Base-by-base conservation (phyloP, 2,329 filamentous ascomycete species). In the Juglanconis sp. region DNA sequence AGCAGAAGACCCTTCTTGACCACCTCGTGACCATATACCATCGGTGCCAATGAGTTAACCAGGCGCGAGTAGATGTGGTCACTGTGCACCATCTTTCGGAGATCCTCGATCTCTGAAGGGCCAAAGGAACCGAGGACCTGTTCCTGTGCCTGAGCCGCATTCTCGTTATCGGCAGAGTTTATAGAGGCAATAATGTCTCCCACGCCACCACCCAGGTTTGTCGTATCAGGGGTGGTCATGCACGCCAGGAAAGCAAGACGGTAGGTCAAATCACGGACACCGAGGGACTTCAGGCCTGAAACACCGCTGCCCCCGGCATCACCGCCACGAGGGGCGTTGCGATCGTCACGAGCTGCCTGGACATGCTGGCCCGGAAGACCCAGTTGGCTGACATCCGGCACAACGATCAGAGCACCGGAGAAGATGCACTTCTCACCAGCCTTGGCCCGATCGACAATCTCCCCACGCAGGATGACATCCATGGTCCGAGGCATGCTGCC, bases 381-480 rank as follows among this genome's bases (percentile, higher is more conserved):
- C 59, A 99, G 85, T 73, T 98, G 95, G 71, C 92, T 96, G 63
- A 99, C 92, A 73, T 99, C 95, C 0, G 95, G 95, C 38, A 99
- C 92, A 17, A 99, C 95, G 63, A 99, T 98, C 65, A 98, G 77
- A 5, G 93, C 93, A 65, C 95, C 95, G 0, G 94, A 98, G 74
- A 99, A 99, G 69, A 99, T 91, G 74, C 95, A 99, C 76, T 96
- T 97, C 76, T 99, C 95, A 65, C 95, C 95, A 53, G 95, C 95
- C 79, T 98, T 98, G 56, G 94, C 93, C 55, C 95, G 87, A 69
- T 99, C 95, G 32, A 99, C 95, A 79, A 99, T 97, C 73, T 99
- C 95, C 70, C 95, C 95, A 63, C 95, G 88, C 38, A 99, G 77
- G 66, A 99, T 97, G 47, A 99, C 90, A 70, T 99, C 95, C 86